These are phyloP conservation scores for Fonsecaea multimorphosa DNA, from an alignment of 2,329 filamentous ascomycete species.

Conservation along the genomic window DNA sequence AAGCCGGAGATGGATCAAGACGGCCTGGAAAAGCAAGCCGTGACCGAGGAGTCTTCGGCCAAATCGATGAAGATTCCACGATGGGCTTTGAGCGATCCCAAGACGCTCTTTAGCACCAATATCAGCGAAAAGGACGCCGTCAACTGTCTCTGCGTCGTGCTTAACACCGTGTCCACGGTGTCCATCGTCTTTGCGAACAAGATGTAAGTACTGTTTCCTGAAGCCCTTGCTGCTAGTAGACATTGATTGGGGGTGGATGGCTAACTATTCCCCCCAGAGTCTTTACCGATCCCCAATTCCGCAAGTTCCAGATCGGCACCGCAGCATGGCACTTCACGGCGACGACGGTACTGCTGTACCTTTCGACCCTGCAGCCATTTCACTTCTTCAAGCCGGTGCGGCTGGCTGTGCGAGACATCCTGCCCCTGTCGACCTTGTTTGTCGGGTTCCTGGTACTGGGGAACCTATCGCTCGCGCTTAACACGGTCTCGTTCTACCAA, in stretches of 20 bases:
- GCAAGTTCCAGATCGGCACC: conserved; percentile 16
- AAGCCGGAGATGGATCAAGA: background rate
- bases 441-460: conserved; percentile 25
- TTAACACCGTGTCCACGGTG: conserved; percentile 18
- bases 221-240: too few relatives aligned
- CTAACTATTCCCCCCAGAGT: conserved; percentile 8
- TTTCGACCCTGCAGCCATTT: conserved; percentile 10
- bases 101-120: background rate
- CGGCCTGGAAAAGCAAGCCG: background rate
- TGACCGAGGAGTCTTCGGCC: background rate
- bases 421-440: conserved; percentile 22
- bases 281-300: conserved; percentile 26
- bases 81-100: background rate
- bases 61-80: background rate
- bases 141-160: conserved; percentile 3
- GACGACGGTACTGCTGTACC: conserved; percentile 15
- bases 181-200: conserved; percentile 25
- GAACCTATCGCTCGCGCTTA: conserved; percentile 26
- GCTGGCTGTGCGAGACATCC: conserved; percentile 13
- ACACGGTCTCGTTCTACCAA: conserved; percentile 25
- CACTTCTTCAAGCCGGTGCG: conserved; percentile 18
- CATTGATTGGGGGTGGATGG: too few relatives aligned
- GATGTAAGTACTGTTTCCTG: conserved; percentile 22
- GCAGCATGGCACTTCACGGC: conserved; percentile 26
- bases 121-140: background rate